These are phyloP conservation scores for Anaeromyces robustus DNA, from an alignment of 192 early-diverging fungal genomes.

Conservation along the genomic window DNA sequence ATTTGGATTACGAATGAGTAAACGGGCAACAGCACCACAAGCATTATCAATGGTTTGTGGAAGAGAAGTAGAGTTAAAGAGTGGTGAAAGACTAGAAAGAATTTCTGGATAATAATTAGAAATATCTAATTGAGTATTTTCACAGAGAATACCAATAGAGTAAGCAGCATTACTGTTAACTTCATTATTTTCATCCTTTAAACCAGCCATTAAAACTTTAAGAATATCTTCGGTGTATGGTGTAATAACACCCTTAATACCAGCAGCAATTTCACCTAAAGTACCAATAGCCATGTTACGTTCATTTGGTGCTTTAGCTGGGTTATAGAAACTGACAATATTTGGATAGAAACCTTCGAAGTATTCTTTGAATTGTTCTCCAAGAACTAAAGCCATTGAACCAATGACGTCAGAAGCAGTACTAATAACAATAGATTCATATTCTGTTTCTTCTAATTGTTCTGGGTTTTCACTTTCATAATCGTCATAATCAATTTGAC, in stretches of 20 bases:
- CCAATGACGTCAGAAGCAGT: constrained; percentile 69
- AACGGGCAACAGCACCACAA: constrained; percentile 58
- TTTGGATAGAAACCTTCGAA: constrained; percentile 65
- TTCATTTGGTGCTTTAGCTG: constrained; percentile 20
- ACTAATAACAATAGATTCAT: constrained; percentile 63
- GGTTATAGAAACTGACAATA: constrained; percentile 60
- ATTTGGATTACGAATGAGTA: constrained; percentile 48
- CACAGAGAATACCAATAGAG: constrained; percentile 52
- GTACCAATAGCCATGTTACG: constrained; percentile 83
- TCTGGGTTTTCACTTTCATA: constrained; percentile 48
- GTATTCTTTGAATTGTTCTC: constrained; percentile 53
- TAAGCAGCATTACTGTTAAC: constrained; percentile 78
- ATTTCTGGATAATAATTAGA: background rate
- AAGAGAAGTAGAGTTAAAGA: background rate
- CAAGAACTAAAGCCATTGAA: constrained; percentile 55
- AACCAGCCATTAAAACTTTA: constrained; percentile 49
- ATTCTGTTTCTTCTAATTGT: constrained; percentile 73
- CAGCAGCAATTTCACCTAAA: constrained; percentile 59
- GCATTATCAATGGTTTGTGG: constrained; percentile 45
- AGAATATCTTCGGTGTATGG: constrained; percentile 30
- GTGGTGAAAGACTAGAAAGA: background rate
- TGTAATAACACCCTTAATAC: constrained; percentile 40
- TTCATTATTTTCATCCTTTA: constrained; percentile 61
- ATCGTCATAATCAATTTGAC: background rate
- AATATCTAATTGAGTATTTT: background rate